Evolutionary conservation across 495 filamentous ascomycete species (phyloP).

Genomic region (Thermothielavioides terrestris): DNA sequence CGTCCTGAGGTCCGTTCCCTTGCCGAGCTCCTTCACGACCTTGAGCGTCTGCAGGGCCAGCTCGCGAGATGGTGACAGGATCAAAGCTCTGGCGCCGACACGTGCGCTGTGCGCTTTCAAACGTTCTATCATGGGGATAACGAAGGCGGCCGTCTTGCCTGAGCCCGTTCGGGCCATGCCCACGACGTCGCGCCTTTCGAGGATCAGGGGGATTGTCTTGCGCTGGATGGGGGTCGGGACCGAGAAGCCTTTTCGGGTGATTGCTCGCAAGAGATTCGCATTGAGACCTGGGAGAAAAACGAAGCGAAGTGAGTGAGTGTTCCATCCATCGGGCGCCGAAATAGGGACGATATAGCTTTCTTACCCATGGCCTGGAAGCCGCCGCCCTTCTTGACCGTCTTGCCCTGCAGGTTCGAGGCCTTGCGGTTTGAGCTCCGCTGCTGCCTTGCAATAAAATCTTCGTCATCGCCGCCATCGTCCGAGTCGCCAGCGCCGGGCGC

Average conservation of each 20-base stretch:
- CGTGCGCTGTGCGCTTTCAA: slow-evolving; percentile 80
- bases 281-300: slow-evolving; percentile 63
- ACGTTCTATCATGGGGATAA: slow-evolving; percentile 95
- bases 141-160: slow-evolving; percentile 94
- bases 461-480: slow-evolving; percentile 33
- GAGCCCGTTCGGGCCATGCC: slow-evolving; percentile 97
- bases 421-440: slow-evolving; percentile 85
- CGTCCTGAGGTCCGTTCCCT: slow-evolving; percentile 80
- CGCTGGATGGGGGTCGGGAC: slow-evolving; percentile 96
- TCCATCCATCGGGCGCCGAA: background rate
- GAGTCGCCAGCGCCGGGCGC: slow-evolving; percentile 23
- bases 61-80: slow-evolving; percentile 87
- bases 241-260: slow-evolving; percentile 84
- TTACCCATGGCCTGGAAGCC: slow-evolving; percentile 93
- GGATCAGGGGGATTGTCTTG: slow-evolving; percentile 84
- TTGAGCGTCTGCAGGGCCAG: slow-evolving; percentile 90
- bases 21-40: slow-evolving; percentile 87
- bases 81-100: slow-evolving; percentile 74
- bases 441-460: slow-evolving; percentile 73
- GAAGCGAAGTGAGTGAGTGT: slow-evolving; percentile 7
- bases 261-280: slow-evolving; percentile 72
- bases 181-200: slow-evolving; percentile 86
- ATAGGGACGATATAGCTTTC: background rate
- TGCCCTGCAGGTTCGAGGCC: slow-evolving; percentile 67
- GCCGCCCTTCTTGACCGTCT: slow-evolving; percentile 83